Percentiles rank a stretch among this genome's conserved stretches.
Evolutionary conservation across 306 rosid genomes (phyloP).

Genomic region (Neltuma alba): DNA sequence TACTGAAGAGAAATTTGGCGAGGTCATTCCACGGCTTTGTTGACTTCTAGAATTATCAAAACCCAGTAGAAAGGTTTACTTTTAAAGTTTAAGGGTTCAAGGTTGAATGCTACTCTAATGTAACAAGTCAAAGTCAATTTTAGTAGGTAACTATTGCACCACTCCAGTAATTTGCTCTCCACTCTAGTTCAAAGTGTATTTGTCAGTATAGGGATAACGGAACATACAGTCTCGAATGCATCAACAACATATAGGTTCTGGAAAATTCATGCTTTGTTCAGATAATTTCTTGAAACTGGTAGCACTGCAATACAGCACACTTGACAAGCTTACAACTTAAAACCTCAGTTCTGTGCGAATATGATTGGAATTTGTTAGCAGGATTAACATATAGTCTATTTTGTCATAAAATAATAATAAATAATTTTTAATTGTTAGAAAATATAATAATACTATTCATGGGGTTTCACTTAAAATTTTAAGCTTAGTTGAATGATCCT

Average conservation of each 20-base stretch:
- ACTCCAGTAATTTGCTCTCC: neutral
- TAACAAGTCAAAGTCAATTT: neutral
- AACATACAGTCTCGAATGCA: neutral
- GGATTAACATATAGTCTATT: neutral
- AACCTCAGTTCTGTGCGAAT: neutral
- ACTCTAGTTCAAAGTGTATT: neutral
- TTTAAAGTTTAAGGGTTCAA: neutral
- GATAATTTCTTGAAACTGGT: constrained; percentile 6
- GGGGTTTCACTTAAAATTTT: neutral
- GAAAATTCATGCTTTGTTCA: neutral
- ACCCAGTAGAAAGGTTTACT: neutral
- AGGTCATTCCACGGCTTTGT: neutral
- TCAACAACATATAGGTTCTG: neutral
- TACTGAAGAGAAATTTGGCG: neutral
- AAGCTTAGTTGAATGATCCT: neutral
- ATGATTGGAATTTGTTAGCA: neutral
- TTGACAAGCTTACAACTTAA: neutral
- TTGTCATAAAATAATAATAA: neutral
- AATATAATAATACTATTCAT: neutral
- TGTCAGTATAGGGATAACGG: neutral
- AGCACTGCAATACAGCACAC: neutral
- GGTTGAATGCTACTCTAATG: neutral
- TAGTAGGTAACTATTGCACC: neutral
- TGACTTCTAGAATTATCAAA: neutral
- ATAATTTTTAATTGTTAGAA: neutral